phyloP scores from a whole-genome alignment of 768 basidiomycete species.

The Chalciporus piperatus region DNA sequence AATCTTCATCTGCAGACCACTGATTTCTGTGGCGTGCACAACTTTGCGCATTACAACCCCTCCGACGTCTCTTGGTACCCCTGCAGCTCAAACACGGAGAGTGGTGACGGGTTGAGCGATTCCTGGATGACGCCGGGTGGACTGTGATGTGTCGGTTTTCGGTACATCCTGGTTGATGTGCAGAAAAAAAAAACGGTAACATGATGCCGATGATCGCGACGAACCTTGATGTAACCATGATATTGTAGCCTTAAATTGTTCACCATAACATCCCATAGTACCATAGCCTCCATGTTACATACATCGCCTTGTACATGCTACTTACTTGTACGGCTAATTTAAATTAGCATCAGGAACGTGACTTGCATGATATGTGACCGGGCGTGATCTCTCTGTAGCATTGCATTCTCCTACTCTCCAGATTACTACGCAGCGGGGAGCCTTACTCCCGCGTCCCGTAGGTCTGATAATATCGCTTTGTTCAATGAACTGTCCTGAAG shows the following conservation, averaged over 20 bases:
- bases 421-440: slow-evolving; percentile 81
- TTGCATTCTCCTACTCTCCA: slow-evolving; percentile 72
- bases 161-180: not conserved
- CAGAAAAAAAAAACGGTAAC: not conserved
- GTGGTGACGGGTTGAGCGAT: not conserved
- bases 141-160: not conserved
- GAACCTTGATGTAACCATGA: not conserved
- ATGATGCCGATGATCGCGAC: not conserved
- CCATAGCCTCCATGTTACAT: not conserved
- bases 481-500: slow-evolving; percentile 49
- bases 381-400: slow-evolving; percentile 36
- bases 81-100: slow-evolving; percentile 1
- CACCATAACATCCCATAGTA: not conserved
- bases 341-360: not conserved
- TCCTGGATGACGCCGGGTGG: not conserved
- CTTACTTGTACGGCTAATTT: not conserved
- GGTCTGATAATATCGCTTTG: slow-evolving; percentile 56
- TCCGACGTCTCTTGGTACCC: not conserved
- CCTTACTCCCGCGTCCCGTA: slow-evolving; percentile 47
- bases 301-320: not conserved
- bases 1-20: not conserved
- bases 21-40: not conserved
- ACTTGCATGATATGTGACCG: not conserved
- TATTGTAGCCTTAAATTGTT: not conserved
- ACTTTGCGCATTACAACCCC: slow-evolving; percentile 1